These are phyloP conservation scores for Hordeum marinum DNA, from an alignment of 176 grass and related monocot species.

Conservation along the genomic window DNA sequence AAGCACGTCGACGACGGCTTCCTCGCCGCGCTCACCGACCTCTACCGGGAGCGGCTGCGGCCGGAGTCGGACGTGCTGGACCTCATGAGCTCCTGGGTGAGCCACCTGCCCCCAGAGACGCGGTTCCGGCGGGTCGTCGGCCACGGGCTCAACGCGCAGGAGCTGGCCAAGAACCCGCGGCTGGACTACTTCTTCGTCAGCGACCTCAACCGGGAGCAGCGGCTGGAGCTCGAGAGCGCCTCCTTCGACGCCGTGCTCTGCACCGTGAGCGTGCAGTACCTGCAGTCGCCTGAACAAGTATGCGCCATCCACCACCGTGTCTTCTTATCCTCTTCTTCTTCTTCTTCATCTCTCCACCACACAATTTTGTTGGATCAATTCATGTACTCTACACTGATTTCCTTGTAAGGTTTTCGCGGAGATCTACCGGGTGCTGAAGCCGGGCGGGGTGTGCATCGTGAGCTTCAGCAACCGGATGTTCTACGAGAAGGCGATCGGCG, in stretches of 20 bases:
- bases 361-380: not conserved
- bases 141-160: slow-evolving; percentile 91
- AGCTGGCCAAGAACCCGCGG: slow-evolving; percentile 65
- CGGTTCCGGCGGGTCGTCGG: slow-evolving; percentile 57
- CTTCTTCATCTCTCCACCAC: not conserved
- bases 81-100: slow-evolving; percentile 98
- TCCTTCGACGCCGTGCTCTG: slow-evolving; percentile 74
- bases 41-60: slow-evolving; percentile 57
- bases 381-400: not conserved
- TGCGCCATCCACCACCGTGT: not conserved
- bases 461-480: slow-evolving; percentile 94
- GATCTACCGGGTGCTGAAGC: slow-evolving; percentile 84
- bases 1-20: slow-evolving; percentile 90
- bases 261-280: slow-evolving; percentile 82
- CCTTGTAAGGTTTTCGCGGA: slow-evolving; percentile 65
- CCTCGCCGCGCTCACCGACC: slow-evolving; percentile 60
- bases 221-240: slow-evolving; percentile 37
- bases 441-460: slow-evolving; percentile 77
- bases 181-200: slow-evolving; percentile 83
- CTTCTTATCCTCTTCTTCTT: not conserved
- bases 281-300: slow-evolving; percentile 80
- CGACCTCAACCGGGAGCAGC: slow-evolving; percentile 77
- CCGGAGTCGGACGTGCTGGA: slow-evolving; percentile 63
- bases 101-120: slow-evolving; percentile 73
- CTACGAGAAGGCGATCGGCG: slow-evolving; percentile 83